Conservation (phyloP, 805 yeast species). For the Saturnispora silvae region DNA sequence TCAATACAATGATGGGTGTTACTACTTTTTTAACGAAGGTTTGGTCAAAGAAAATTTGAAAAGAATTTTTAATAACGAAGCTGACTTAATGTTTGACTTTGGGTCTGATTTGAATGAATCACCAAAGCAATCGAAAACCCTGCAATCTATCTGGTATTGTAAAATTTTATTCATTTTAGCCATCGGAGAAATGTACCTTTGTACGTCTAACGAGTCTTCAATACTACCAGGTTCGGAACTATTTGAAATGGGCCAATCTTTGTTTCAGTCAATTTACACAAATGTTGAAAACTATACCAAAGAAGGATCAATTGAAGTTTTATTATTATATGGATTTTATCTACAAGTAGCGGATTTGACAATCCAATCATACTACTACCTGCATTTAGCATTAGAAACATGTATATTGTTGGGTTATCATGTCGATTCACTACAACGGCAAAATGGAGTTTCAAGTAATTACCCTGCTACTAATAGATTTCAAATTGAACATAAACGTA, state of each 20-base stretch:
- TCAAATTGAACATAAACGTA: constrained; percentile 40
- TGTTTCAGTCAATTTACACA: constrained; percentile 67
- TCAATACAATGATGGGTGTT: constrained; percentile 75
- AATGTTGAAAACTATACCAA: constrained; percentile 67
- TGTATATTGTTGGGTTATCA: constrained; percentile 70
- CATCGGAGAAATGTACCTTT: constrained; percentile 73
- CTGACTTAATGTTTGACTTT: constrained; percentile 20
- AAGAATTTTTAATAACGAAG: constrained; percentile 51
- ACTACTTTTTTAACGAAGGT: constrained; percentile 78
- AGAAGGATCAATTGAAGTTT: constrained; percentile 72
- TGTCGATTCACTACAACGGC: no score
- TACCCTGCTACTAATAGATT: constrained; percentile 42
- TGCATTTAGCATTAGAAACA: constrained; percentile 65
- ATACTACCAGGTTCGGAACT: constrained; percentile 67
- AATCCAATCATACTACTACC: constrained; percentile 69
- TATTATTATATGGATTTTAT: constrained; percentile 65
- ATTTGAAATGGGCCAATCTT: constrained; percentile 69
- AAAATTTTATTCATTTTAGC: constrained; percentile 65
- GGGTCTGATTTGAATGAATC: constrained; percentile 17
- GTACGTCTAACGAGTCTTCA: constrained; percentile 46
- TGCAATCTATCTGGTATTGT: constrained; percentile 76
- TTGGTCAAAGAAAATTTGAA: constrained; percentile 56
- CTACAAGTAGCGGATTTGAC: constrained; percentile 80
- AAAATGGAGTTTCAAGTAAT: no score
- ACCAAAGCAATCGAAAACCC: constrained; percentile 31